Percentiles rank a stretch among this genome's conserved stretches.
These are phyloP conservation scores for Protomyces inundatus DNA, from an alignment of 1,139 yeast species.

Conservation along the genomic window DNA sequence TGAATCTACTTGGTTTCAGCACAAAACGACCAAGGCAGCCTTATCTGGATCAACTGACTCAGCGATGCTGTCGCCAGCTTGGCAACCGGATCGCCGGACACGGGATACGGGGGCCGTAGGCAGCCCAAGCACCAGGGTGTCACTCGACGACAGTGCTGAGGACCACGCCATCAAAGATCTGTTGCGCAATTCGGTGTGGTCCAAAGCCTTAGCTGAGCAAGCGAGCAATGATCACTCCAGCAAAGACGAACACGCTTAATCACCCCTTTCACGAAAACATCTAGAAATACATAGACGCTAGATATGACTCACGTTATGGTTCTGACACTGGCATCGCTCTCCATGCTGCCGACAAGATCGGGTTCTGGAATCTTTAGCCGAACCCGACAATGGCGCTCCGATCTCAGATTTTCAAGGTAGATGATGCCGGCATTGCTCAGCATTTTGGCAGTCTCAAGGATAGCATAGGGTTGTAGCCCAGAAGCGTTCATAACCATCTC, in stretches of 20 bases:
- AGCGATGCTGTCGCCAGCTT: too few relatives aligned
- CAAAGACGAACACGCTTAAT: neutral
- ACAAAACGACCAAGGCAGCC: too few relatives aligned
- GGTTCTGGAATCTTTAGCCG: constrained; percentile 13
- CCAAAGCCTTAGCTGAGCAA: neutral
- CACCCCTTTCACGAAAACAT: neutral
- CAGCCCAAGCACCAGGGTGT: too few relatives aligned
- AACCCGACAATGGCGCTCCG: constrained; percentile 8
- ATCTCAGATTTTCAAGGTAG: constrained; percentile 47
- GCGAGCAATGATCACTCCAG: neutral
- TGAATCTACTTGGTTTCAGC: neutral
- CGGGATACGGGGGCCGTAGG: too few relatives aligned
- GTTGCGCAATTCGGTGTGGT: neutral
- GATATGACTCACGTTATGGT: neutral
- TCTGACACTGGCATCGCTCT: neutral
- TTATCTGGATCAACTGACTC: too few relatives aligned
- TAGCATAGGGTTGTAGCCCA: constrained; percentile 42
- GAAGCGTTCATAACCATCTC: constrained; percentile 26
- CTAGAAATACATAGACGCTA: neutral
- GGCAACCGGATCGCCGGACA: neutral
- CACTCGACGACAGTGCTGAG: neutral
- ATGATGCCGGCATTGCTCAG: constrained; percentile 74
- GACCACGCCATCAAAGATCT: neutral
- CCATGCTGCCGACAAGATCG: constrained; percentile 5
- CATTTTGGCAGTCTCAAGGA: constrained; percentile 55